A percentile compares a stretch with the other conserved stretches of the same genome.
Evolutionary conservation across 2,329 filamentous ascomycete species (phyloP).

Genomic region (Chrysosporium keratinophilum): DNA sequence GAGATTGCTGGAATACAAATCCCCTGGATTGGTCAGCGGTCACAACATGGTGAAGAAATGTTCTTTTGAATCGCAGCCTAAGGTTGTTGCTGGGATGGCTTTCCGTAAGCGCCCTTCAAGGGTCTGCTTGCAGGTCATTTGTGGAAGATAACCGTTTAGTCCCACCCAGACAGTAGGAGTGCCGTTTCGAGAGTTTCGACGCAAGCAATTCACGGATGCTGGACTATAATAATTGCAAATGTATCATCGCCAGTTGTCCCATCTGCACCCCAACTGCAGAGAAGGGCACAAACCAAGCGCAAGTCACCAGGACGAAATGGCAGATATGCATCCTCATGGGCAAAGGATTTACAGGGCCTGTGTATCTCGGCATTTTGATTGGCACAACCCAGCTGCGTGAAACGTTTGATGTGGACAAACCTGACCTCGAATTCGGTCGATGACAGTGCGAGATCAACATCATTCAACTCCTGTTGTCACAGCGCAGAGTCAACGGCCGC

Average conservation of each 20-base stretch:
- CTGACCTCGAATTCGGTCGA: not conserved
- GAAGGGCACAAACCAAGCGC: not conserved
- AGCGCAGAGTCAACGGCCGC: not conserved
- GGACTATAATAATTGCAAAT: constrained; percentile 5
- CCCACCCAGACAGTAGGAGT: not conserved
- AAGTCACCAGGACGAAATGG: not conserved
- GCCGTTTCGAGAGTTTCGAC: not conserved
- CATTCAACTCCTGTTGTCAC: not conserved
- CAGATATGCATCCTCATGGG: not conserved
- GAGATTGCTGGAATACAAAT: not conserved
- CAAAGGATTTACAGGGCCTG: not conserved
- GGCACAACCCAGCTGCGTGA: not conserved
- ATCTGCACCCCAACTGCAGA: not conserved
- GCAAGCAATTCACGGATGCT: not conserved
- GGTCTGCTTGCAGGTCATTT: not conserved
- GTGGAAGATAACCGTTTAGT: not conserved
- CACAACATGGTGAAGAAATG: not conserved
- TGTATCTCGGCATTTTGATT: not conserved
- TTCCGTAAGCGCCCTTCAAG: not conserved
- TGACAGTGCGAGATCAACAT: constrained; percentile 1
- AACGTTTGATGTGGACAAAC: not conserved
- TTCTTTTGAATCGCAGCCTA: not conserved
- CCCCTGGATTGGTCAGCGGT: not conserved
- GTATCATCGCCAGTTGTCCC: not conserved
- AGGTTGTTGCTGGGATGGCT: not conserved